Evolutionary conservation across 106 monocot species (phyloP), one percentile per base, ranked within the genome.

Genomic region (Dendrobium catenatum): DNA sequence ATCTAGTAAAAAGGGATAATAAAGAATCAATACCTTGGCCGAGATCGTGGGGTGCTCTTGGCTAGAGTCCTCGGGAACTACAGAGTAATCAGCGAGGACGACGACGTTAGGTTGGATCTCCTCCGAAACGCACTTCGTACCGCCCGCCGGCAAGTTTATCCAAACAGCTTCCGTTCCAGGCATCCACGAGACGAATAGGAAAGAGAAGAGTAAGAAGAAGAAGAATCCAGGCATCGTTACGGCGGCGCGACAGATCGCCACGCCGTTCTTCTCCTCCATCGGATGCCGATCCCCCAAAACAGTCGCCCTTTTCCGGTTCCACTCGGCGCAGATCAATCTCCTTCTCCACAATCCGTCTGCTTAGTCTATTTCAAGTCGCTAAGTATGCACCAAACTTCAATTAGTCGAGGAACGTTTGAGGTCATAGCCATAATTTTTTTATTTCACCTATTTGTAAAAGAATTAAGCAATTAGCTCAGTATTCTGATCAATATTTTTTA

Each of bases 61-160:
- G 76, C 48, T 15, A 18, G 76, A 9, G 37, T 79, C 85, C 29
- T 85, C 88, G 2, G 75, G 24, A 46, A 80, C 49, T 49, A 86
- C 86, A 58, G 80, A 6, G 85, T 93, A 93, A 43, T 89, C 89
- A 42, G 86, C 88, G 6, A 92, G 78, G 66, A 88, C 88, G 64
- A 92, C 88, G 37, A 89, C 86, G 79, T 89, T 84, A 46, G 86
- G 82, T 55, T 89, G 89, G 70, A 92, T 92, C 82, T 92, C 92
- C 75, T 92, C 89, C 43, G 89, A 86, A 37, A 92, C 89, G 77
- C 92, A 92, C 83, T 92, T 92, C 20, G 72, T 88, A 42, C 86
- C 89, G 44, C 83, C 72, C 18, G 61, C 11, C 51, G 92, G 92
- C 42, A 92, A 15, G 58, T 19, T 80, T 41, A 92, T 79, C 92